Evolutionary conservation across 2,329 filamentous ascomycete species (phyloP), one percentile per base, ranked within the genome.

Genomic region (Aspergillus chevalieri): DNA sequence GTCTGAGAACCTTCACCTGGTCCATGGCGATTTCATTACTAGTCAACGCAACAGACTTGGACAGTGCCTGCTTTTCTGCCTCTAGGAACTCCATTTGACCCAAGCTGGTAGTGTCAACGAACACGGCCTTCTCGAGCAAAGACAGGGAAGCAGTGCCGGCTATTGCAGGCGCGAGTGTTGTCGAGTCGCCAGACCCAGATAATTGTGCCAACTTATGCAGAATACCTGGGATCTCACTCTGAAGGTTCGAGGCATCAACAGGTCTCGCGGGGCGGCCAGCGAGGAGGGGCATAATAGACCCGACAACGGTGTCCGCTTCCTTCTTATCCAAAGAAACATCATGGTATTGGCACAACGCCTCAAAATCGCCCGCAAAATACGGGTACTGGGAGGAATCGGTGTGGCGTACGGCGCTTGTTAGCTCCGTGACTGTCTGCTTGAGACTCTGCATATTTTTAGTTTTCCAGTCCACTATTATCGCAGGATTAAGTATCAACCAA

Each of bases 11-110:
- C 9, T 62, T 58, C 3, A 81, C 57, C 2, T 81, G 76, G 57
- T 83, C 76, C 12, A 71, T 64, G 3, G 74, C 66, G 39, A 85
- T 65, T 22, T 79, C 68, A 28, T 69, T 60, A 47, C 76, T 77
- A 51, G 80, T 74, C 33, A 68, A 63, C 44, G 78, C 69, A 22
- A 86, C 58, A 49, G 81, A 77, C 42, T 75, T 74, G 8, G 80
- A 81, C 51, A 87, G 70, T 3, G 79, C 71, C 7, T 82, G 81
- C 45, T 87, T 68, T 60, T 89, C 86, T 1, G 75, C 72, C 64
- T 87, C 83, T 0, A 89, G 72, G 15, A 85, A 74, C 42, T 79
- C 75, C 44, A 89, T 69, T 39, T 82, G 80, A 43, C 77, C 77
- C 36, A 89, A 69, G 43, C 73, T 78, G 0, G 84, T 80, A 21